Percentiles rank a stretch among this genome's conserved stretches.
phyloP scores from a whole-genome alignment of 345 rosid genomes.

The Durio zibethinus region DNA sequence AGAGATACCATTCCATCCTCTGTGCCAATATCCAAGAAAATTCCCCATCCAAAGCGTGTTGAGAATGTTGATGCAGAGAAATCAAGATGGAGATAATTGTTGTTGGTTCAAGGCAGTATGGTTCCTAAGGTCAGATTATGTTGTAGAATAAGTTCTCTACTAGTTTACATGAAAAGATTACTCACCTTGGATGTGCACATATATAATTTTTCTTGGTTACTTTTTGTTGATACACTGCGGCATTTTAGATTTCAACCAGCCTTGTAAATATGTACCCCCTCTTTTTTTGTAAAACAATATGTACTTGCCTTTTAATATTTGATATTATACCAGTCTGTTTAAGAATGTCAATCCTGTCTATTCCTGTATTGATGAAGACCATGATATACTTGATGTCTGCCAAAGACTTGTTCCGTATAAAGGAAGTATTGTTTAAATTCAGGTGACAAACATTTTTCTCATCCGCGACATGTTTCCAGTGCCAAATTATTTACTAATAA shows the following conservation, averaged over 20 bases:
- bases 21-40: slow-evolving; percentile 12
- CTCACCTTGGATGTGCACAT: slow-evolving; percentile 21
- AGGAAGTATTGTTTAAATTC: background rate
- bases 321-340: background rate
- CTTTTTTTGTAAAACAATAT: slow-evolving; percentile 42
- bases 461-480: background rate
- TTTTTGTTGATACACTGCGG: slow-evolving; percentile 12
- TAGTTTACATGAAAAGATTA: background rate
- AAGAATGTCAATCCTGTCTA: too few relatives aligned
- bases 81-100: slow-evolving; percentile 33
- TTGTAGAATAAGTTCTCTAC: slow-evolving; percentile 17
- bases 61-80: slow-evolving; percentile 20
- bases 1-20: slow-evolving; percentile 29
- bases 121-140: slow-evolving; percentile 10
- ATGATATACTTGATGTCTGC: background rate
- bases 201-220: background rate
- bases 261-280: too few relatives aligned
- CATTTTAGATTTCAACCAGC: slow-evolving; percentile 11
- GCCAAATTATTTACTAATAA: too few relatives aligned
- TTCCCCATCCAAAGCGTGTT: slow-evolving; percentile 17
- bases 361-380: too few relatives aligned
- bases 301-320: background rate
- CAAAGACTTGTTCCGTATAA: background rate
- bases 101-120: background rate
- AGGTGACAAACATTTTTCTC: background rate